A percentile compares a stretch with the other conserved stretches of the same genome.
Conservation (phyloP, 108 stramenopile genomes). For the Nitzschia sp. region DNA sequence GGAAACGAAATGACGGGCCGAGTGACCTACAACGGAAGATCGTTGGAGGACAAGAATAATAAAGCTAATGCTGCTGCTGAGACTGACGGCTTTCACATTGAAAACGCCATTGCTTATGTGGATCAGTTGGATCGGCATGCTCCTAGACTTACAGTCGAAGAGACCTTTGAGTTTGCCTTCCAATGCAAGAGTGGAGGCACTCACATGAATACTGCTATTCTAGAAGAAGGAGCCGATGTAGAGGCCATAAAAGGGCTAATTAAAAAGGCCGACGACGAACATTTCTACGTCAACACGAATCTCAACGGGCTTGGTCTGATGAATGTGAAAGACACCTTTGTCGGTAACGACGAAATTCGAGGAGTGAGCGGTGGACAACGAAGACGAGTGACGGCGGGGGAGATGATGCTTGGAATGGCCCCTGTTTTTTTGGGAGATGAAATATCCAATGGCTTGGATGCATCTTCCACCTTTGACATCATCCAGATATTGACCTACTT, state of each 20-base stretch:
- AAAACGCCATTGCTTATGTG: constrained; percentile 54
- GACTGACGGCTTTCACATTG: constrained; percentile 46
- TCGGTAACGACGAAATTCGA: constrained; percentile 77
- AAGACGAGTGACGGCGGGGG: constrained; percentile 81
- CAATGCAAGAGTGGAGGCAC: constrained; percentile 56
- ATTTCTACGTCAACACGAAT: constrained; percentile 18
- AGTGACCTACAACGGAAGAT: constrained; percentile 33
- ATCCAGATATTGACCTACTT: constrained; percentile 26
- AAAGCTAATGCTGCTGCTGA: too few relatives aligned
- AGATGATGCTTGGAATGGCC: constrained; percentile 71
- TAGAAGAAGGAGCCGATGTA: not conserved
- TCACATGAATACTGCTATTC: constrained; percentile 12
- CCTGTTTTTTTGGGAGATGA: constrained; percentile 85
- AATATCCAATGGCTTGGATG: constrained; percentile 87
- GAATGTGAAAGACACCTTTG: constrained; percentile 71
- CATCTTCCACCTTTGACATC: constrained; percentile 74
- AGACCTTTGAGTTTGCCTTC: constrained; percentile 80
- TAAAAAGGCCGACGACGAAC: constrained; percentile 17
- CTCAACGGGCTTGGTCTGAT: constrained; percentile 45
- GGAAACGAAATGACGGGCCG: constrained; percentile 46
- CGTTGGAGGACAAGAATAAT: constrained; percentile 14
- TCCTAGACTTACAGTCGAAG: constrained; percentile 68
- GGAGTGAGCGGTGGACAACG: constrained; percentile 83
- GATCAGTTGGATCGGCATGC: constrained; percentile 76
- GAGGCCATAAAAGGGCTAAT: constrained; percentile 1